A percentile compares a stretch with the other conserved stretches of the same genome.
Evolutionary conservation across 2,329 filamentous ascomycete genomes (phyloP).

Genomic region (Aquanectria penicillioides): DNA sequence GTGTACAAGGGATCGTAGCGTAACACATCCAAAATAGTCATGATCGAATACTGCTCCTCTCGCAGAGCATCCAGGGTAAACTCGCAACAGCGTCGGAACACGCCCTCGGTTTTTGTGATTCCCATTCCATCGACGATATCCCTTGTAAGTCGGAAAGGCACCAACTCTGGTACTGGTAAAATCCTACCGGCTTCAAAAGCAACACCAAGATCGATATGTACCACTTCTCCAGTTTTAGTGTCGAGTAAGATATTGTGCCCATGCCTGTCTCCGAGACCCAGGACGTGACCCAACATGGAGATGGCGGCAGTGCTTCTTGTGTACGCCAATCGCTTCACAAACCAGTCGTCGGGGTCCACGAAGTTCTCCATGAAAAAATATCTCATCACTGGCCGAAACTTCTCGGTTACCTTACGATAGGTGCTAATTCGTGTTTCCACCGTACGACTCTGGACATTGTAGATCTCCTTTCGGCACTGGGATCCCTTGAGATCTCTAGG

Average conservation of each 20-base stretch:
- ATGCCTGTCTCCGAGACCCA: conserved; percentile 93
- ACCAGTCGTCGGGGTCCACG: conserved; percentile 95
- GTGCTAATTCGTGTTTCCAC: conserved; percentile 76
- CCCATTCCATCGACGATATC: conserved; percentile 98
- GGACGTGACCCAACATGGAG: conserved; percentile 91
- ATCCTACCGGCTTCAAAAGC: conserved; percentile 97
- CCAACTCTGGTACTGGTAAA: conserved; percentile 93
- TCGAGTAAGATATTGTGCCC: conserved; percentile 97
- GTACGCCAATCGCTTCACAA: conserved; percentile 86
- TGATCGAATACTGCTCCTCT: conserved; percentile 96
- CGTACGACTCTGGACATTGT: conserved; percentile 74
- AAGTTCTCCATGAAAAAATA: conserved; percentile 99
- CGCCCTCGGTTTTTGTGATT: conserved; percentile 91
- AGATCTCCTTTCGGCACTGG: conserved; percentile 83
- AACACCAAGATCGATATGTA: conserved; percentile 96
- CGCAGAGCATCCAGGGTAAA: conserved; percentile 94
- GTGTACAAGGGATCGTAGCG: conserved; percentile 98
- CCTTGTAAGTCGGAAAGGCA: conserved; percentile 92
- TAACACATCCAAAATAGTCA: conserved; percentile 97
- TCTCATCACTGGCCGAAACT: conserved; percentile 91
- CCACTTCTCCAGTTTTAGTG: conserved; percentile 87
- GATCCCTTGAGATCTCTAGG: conserved; percentile 83
- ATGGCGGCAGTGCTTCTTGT: conserved; percentile 93
- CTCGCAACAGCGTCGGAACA: conserved; percentile 97
- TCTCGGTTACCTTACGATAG: conserved; percentile 81